Base-by-base conservation (phyloP, 371 early-diverging fungal genomes). In the Funneliformis caledonium region DNA sequence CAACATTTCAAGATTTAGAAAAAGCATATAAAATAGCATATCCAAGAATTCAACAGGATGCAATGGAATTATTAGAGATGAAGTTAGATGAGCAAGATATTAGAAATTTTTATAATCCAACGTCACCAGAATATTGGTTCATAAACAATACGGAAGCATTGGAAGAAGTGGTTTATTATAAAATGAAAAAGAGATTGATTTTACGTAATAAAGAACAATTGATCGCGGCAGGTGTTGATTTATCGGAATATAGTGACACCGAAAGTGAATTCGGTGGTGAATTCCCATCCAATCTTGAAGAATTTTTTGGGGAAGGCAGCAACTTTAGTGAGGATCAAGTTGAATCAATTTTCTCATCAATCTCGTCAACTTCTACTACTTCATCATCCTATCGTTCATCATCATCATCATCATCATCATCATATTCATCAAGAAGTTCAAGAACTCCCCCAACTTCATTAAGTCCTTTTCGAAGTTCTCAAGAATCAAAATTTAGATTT, bases 121-220 rank as follows among this genome's bases (percentile, higher is more conserved):
- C 22, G 6, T 64, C 64, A 64, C 64, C 22, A 64, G 64, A 64
- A 64, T 64, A 31, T 33, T 64, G 64, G 64, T 14, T 64, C 31
- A 33, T 64, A 31, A 64, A 64, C 26, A 64, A 64, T 64, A 11
- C 11, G 9, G 64, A 64, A 11, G 64, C 64, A 31, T 64, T 64
- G 26, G 31, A 64, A 64, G 64, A 64, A 64, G 64, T 64, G 0
- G 33, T 64, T 22, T 64, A 64, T 64, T 64, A 64, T 64, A 64
- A 64, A 64, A 64, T 64, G 64, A 64, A 64, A 64, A 64, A 64
- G 3, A 64, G 33, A 31, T 64, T 64, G 26, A 31, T 64, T 19
- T 12, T 33, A 64, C 9, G 33, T 7, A 0, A 64, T 64, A 64
- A 64, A 64, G 0, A 14, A 12, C 64, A 64, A 64, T 64, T 64